Base-by-base conservation (phyloP, 2,329 filamentous ascomycete genomes). In the Chaetomium olivaceum region DNA sequence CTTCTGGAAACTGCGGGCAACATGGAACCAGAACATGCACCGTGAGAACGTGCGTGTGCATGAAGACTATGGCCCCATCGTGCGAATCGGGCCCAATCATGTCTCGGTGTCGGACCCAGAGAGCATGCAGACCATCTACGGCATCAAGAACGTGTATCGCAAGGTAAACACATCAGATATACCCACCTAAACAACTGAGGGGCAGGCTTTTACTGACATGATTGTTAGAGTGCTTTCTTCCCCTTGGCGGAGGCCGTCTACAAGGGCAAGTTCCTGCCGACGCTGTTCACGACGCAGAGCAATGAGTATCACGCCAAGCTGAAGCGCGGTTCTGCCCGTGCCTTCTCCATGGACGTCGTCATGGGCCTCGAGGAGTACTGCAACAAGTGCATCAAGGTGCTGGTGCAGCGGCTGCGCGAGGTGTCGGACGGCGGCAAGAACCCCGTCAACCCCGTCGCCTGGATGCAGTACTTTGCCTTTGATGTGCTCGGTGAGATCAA, bases 231-330 rank as follows among this genome's bases (percentile, higher is more conserved):
- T n/a, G 39, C 39, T n/a, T 43, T 43, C 16, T 43, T 43, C 39
- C 39, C 39, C 16, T 4, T 43, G 16, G 39, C 39, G 39, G 39
- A 43, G 39, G 39, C 39, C 16, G 39, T 43, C 3, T 43, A 43
- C 39, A 19, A n/a, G 39, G 39, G 39, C 16, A 43, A 43, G 39
- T 43, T 43, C 39, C 14, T 55, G 25, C 27, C 52, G 2, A 33
- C 50, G 5, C 21, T 52, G 21, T 52, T 52, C 25, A 52, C 50
- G 4, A 27, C 50, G 21, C 50, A 43, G 39, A 43, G 50, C 50
- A 27, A 52, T 52, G 50, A 52, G 50, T 25, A 52, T 21, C 50
- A 25, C 23, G 87, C 87, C 2, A 83, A 83, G 27, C 25, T 29
- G 25, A 55, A 29, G 52, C 19, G 52, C 25, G 21, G 21, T 33